phyloP scores from a whole-genome alignment of 2,329 filamentous ascomycete species.

The Penicillium fuscoglaucum region DNA sequence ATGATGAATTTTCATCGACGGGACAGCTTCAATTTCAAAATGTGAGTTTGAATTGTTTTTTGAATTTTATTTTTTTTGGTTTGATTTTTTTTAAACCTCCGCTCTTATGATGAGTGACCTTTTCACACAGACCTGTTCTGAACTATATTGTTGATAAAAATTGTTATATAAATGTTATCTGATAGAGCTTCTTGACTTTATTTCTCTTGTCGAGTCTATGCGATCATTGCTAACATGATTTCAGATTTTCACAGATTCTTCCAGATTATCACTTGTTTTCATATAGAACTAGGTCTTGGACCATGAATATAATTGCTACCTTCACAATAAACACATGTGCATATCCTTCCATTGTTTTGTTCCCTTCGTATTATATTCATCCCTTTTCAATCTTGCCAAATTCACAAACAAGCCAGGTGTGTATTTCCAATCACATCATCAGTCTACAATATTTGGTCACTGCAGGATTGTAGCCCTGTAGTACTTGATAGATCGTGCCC shows the following conservation, averaged over 20 bases:
- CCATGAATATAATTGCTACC: background rate
- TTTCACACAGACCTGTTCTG: slow-evolving; percentile 52
- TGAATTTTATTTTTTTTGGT: background rate
- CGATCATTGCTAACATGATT: slow-evolving; percentile 20
- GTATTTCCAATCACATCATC: background rate
- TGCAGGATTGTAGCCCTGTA: too few relatives aligned
- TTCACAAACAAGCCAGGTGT: background rate
- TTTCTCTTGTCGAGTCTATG: slow-evolving; percentile 9
- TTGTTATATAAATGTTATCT: slow-evolving; percentile 46
- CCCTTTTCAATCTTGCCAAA: background rate
- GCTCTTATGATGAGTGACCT: slow-evolving; percentile 13
- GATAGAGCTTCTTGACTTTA: slow-evolving; percentile 36
- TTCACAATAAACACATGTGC: background rate
- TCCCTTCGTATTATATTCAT: background rate
- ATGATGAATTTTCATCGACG: background rate
- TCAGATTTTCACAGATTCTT: background rate
- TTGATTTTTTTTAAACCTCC: background rate
- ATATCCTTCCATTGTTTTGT: background rate
- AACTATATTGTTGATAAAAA: slow-evolving; percentile 57
- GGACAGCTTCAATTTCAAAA: background rate
- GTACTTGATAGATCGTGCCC: background rate
- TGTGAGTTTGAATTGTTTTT: slow-evolving; percentile 9
- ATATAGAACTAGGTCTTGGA: background rate
- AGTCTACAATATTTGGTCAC: background rate
- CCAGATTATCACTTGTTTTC: background rate